These are phyloP conservation scores for Globisporangium cederbergense DNA, from an alignment of 352 stramenopile species.

Conservation along the genomic window DNA sequence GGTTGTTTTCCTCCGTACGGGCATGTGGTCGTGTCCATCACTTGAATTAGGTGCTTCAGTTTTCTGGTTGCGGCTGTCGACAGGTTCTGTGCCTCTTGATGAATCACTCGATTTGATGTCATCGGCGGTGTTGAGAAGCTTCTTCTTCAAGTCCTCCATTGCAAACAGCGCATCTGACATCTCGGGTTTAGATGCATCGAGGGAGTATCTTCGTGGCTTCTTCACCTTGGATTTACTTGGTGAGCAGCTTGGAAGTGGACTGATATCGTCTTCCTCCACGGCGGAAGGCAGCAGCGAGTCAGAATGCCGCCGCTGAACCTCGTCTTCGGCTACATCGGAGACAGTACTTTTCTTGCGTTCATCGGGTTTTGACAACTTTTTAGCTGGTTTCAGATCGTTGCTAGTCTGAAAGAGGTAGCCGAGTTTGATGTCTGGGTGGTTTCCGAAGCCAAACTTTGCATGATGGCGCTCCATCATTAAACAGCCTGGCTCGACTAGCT, in stretches of 20 bases:
- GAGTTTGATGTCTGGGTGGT: background rate
- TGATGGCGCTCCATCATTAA: slow-evolving; percentile 33
- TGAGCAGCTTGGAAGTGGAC: background rate
- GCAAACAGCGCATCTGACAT: background rate
- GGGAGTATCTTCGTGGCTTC: slow-evolving; percentile 5
- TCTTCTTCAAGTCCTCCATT: slow-evolving; percentile 11
- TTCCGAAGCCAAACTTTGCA: slow-evolving; percentile 1
- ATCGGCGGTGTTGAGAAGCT: background rate
- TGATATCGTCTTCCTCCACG: background rate
- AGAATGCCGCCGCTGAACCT: slow-evolving; percentile 11
- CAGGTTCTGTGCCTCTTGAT: background rate
- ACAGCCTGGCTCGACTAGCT: slow-evolving; percentile 34
- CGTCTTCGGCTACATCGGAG: background rate
- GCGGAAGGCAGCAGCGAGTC: background rate
- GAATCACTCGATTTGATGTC: background rate
- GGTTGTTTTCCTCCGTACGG: slow-evolving; percentile 4
- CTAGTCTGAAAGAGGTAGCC: background rate
- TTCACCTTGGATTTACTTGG: background rate
- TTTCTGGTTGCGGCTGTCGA: background rate
- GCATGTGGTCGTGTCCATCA: background rate
- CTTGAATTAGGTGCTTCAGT: background rate
- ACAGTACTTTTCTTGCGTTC: background rate
- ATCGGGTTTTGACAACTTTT: background rate
- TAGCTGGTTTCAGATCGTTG: background rate
- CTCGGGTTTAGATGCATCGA: background rate